phyloP scores from a whole-genome alignment of 768 basidiomycete species.

The Podaxis carcinomalis region DNA sequence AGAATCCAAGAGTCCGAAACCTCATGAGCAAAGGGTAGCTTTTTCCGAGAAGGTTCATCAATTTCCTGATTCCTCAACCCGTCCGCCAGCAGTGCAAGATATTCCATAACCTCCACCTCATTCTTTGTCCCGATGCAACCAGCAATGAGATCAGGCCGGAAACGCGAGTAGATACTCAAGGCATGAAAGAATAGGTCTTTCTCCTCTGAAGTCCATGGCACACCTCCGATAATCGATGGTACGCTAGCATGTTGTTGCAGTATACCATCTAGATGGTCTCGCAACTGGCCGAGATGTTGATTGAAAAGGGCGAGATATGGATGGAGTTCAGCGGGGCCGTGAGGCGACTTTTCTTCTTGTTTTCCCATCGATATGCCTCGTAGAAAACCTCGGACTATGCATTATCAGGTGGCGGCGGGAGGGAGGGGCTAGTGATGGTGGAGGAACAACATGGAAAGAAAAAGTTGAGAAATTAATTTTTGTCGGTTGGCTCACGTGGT shows the following conservation, averaged over 20 bases:
- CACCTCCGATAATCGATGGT: slow-evolving; percentile 12
- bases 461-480: too few species aligned
- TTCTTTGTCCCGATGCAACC: slow-evolving; percentile 61
- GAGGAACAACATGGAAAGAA: neutral
- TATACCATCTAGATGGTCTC: neutral
- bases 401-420: neutral
- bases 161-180: slow-evolving; percentile 59
- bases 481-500: neutral
- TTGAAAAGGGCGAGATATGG: slow-evolving; percentile 4
- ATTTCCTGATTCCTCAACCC: slow-evolving; percentile 16
- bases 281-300: neutral
- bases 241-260: neutral
- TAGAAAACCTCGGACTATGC: neutral
- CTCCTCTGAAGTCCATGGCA: slow-evolving; percentile 66
- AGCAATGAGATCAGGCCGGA: slow-evolving; percentile 76
- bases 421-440: neutral
- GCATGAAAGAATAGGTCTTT: slow-evolving; percentile 71
- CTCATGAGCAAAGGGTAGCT: slow-evolving; percentile 60
- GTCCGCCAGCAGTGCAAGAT: slow-evolving; percentile 51
- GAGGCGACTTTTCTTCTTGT: neutral
- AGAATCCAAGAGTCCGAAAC: slow-evolving; percentile 46
- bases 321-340: neutral
- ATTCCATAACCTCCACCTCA: slow-evolving; percentile 62
- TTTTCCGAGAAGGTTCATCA: slow-evolving; percentile 59
- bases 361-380: neutral